Evolutionary conservation across 2,329 filamentous ascomycete species (phyloP).

Genomic region (Ophiosphaerella narmari): DNA sequence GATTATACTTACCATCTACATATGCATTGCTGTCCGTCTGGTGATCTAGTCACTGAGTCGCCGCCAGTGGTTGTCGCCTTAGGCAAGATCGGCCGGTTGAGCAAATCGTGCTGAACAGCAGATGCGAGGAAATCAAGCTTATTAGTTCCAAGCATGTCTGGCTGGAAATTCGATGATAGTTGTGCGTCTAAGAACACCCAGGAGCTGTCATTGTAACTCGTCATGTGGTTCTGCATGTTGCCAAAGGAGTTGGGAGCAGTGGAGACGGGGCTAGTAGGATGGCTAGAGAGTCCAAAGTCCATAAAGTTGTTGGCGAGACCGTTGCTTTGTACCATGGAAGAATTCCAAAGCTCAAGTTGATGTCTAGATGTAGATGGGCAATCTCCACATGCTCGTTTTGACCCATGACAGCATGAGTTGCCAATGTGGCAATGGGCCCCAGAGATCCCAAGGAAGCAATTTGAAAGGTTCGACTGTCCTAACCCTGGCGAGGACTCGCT

Average conservation of each 20-base stretch:
- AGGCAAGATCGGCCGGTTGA: slow-evolving; percentile 17
- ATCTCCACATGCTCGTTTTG: slow-evolving; percentile 35
- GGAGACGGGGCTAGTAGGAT: slow-evolving; percentile 26
- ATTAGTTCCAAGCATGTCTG: slow-evolving; percentile 12
- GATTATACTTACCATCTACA: slow-evolving; percentile 37
- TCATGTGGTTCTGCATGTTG: slow-evolving; percentile 20
- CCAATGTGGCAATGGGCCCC: slow-evolving; percentile 43
- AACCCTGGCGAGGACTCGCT: slow-evolving; percentile 30
- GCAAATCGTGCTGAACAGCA: slow-evolving; percentile 32
- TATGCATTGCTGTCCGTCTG: slow-evolving; percentile 20
- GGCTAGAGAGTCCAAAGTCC: slow-evolving; percentile 29
- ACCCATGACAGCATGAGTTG: slow-evolving; percentile 43
- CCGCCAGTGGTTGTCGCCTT: slow-evolving; percentile 3
- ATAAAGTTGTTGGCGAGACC: slow-evolving; percentile 31
- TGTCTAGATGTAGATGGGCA: slow-evolving; percentile 28
- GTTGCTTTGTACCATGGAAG: slow-evolving; percentile 31
- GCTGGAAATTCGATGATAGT: slow-evolving; percentile 22
- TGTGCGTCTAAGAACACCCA: slow-evolving; percentile 38
- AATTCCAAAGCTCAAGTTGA: slow-evolving; percentile 33
- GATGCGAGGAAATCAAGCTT: slow-evolving; percentile 38
- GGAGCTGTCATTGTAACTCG: slow-evolving; percentile 25
- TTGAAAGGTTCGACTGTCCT: slow-evolving; percentile 8
- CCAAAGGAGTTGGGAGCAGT: slow-evolving; percentile 13
- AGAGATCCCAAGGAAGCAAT: slow-evolving; percentile 37
- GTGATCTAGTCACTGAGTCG: slow-evolving; percentile 2